A percentile compares a stretch with the other conserved stretches of the same genome.
Evolutionary conservation across 306 rosid genomes (phyloP).

Genomic region (Medicago lupulina): DNA sequence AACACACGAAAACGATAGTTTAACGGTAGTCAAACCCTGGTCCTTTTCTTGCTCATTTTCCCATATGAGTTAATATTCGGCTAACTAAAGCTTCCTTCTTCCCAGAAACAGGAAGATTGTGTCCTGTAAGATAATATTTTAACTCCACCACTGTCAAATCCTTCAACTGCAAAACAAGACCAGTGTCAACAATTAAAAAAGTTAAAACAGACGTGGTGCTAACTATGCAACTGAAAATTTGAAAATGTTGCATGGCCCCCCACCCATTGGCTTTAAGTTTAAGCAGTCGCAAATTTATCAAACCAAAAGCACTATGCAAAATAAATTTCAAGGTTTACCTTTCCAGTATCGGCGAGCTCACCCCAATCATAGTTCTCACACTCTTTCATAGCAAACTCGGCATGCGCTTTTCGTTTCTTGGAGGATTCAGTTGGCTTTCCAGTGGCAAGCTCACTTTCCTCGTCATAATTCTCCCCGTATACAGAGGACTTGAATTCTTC

Average conservation of each 20-base stretch:
- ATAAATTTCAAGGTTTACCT: slow-evolving; percentile 60
- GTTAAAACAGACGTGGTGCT: neutral
- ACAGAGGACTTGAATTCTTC: slow-evolving; percentile 85
- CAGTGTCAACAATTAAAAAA: slow-evolving; percentile 14
- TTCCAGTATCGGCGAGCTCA: slow-evolving; percentile 83
- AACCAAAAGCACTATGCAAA: slow-evolving; percentile 27
- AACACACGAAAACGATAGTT: slow-evolving; percentile 33
- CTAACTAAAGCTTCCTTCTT: slow-evolving; percentile 82
- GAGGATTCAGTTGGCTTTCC: slow-evolving; percentile 64
- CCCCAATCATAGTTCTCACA: slow-evolving; percentile 71
- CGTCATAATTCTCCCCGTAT: slow-evolving; percentile 79
- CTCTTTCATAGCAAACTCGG: slow-evolving; percentile 70
- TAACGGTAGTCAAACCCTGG: neutral
- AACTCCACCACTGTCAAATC: slow-evolving; percentile 79
- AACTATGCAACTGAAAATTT: slow-evolving; percentile 20
- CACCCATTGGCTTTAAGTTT: slow-evolving; percentile 10
- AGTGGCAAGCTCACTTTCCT: slow-evolving; percentile 50
- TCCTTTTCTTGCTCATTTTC: slow-evolving; percentile 53
- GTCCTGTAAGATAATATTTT: slow-evolving; percentile 73
- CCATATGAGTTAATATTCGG: slow-evolving; percentile 84
- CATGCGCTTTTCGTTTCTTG: slow-evolving; percentile 69
- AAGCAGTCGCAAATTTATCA: slow-evolving; percentile 34
- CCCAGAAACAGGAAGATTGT: slow-evolving; percentile 85
- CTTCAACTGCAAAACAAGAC: slow-evolving; percentile 74
- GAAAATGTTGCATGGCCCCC: slow-evolving; percentile 1